Percentiles rank a stretch among this genome's conserved stretches.
Evolutionary conservation across 176 grass and related monocot genomes (phyloP).

Genomic region (Alloteropsis semialata): DNA sequence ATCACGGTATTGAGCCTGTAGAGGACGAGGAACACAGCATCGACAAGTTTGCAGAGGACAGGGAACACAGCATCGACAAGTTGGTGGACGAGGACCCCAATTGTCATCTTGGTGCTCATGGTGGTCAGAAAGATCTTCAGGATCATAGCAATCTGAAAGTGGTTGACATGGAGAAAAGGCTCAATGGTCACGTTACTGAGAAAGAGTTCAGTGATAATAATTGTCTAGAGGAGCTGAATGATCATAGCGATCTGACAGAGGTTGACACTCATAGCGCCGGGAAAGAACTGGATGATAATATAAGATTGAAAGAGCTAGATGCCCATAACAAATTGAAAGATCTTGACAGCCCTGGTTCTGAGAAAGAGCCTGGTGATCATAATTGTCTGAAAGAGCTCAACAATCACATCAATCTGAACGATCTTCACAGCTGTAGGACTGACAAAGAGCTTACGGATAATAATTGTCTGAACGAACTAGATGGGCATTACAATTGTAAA

Average conservation of each 20-base stretch:
- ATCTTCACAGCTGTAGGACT: neutral
- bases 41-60: neutral
- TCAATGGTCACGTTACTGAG: constrained; percentile 3
- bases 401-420: neutral
- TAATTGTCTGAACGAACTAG: neutral
- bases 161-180: constrained; percentile 1
- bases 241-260: constrained; percentile 26
- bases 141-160: neutral
- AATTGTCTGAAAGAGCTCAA: constrained; percentile 1
- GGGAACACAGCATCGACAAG: neutral
- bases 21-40: neutral
- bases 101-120: constrained; percentile 24
- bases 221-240: constrained; percentile 20
- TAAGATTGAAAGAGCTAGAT: constrained; percentile 1
- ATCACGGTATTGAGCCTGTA: neutral
- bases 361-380: constrained; percentile 13
- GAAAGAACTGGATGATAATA: constrained; percentile 16
- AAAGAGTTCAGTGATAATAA: constrained; percentile 6
- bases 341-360: neutral
- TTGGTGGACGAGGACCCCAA: constrained; percentile 5
- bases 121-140: constrained; percentile 18
- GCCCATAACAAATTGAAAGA: neutral
- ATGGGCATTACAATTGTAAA: constrained; percentile 1
- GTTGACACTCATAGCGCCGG: neutral
- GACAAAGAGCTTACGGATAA: constrained; percentile 7